Conservation (phyloP, 2,329 filamentous ascomycete genomes). For the Fusarium poae region DNA sequence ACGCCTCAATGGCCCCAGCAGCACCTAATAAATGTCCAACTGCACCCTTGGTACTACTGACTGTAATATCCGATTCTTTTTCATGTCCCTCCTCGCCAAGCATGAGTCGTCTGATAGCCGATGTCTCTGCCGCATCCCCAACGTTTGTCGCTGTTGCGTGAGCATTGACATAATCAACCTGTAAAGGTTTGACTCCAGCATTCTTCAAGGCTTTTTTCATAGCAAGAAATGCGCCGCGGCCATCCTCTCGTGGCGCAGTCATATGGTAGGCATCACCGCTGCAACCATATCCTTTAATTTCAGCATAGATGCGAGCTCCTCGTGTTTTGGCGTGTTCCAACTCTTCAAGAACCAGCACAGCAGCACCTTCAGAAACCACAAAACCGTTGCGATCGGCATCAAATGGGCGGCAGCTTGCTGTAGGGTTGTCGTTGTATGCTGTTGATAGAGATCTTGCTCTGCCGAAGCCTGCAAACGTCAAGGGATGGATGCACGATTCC, state of each 20-base stretch:
- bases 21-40: conserved; percentile 92
- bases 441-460: conserved; percentile 88
- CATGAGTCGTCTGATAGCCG: conserved; percentile 83
- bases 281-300: conserved; percentile 88
- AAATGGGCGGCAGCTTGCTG: conserved; percentile 85
- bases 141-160: conserved; percentile 91
- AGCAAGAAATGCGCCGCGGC: conserved; percentile 82
- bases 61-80: conserved; percentile 74
- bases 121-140: conserved; percentile 89
- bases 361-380: conserved; percentile 92
- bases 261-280: conserved; percentile 94
- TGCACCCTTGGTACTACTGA: conserved; percentile 95
- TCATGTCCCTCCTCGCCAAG: conserved; percentile 76
- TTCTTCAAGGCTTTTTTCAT: conserved; percentile 87
- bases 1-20: conserved; percentile 88
- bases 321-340: conserved; percentile 86
- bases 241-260: conserved; percentile 88
- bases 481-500: conserved; percentile 94
- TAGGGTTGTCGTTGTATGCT: conserved; percentile 79
- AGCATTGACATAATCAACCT: conserved; percentile 93
- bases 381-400: conserved; percentile 85
- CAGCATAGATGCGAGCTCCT: conserved; percentile 87
- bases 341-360: conserved; percentile 89
- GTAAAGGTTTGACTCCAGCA: conserved; percentile 74
- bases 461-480: conserved; percentile 92